Base-by-base conservation (phyloP, 306 rosid genomes). In the Glycine tomentella region DNA sequence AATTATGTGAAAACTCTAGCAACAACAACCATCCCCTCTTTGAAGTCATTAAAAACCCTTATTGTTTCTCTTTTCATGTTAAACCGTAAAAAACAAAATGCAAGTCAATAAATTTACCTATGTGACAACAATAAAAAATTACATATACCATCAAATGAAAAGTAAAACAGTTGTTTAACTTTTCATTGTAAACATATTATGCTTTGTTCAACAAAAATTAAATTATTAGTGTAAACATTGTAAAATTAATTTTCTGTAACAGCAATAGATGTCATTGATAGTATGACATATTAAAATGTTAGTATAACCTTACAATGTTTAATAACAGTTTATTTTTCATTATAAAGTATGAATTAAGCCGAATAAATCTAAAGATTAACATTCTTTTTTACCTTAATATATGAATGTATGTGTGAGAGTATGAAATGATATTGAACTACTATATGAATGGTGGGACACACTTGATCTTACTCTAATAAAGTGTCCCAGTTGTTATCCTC, bases 401-500 rank as follows among this genome's bases (percentile, higher is more conserved):
- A 11, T 25, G 31, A 25, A 25, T 25, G 31, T 25, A 25, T 25
- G 31, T 25, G 31, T 61, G 42, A 9, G 2, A 2, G 11, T 16
- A 33, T 16, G 42, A 10, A 61, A 11, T 17, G 58, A 1, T n/a
- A 46, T 46, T 61, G 61, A 76, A 76, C 46, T 78, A 13, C 34
- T 63, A 16, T 74, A 69, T 50, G 68, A 70, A 44, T 59, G 48
- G 33, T 64, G 75, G 36, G 44, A 75, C 81, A 56, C 48, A 94
- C 99, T 92, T 95, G 97, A 81, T 95, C 99, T 78, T 79, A 91
- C 76, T 86, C 88, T 44, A 95, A 83, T 70, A 93, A 87, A 42
- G 87, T 81, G 81, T 93, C 94, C 99, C 99, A 95, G 44, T 93
- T 92, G 83, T 86, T 90, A 2, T 90, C 97, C 74, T 93, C 97